Evolutionary conservation across 169 alveolate genomes (phyloP), one percentile per base, ranked within the genome.

Genomic region (Miamiensis avidus): DNA sequence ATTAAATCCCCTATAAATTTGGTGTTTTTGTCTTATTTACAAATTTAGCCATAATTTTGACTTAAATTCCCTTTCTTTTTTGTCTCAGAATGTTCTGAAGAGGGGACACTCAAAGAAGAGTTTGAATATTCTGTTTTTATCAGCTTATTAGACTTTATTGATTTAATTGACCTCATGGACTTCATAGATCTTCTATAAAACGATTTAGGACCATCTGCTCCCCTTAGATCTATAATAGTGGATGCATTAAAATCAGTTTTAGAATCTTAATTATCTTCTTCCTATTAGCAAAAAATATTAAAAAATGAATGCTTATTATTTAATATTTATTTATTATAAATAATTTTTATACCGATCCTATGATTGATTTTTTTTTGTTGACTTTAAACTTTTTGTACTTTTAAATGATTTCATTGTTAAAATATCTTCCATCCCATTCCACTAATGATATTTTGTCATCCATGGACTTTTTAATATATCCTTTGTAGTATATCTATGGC

Each of bases 401-500:
- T 49, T 49, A 49, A 49, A 49, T 11, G 69, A 49, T 20, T 49
- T 49, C 69, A 49, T 49, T 11, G 69, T 49, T 49, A 49, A 49
- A 49, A 49, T 49, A 49, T 49, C 69, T 11, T 49, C 69, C 20
- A 49, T 49, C 4, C 69, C 69, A 11, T 49, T 4, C 69, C 69
- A 49, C 20, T 49, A 20, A 20, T 49, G 69, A 49, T 49, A 49
- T 49, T 49, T 4, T 11, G 69, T 49, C 69, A 49, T 49, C 69
- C 69, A 49, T 20, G 69, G 69, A 49, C 69, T 49, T 20, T 79
- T 79, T 64, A 79, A 64, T 49, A 79, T 79, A 0, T 79, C 76
- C 1, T 79, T 49, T 31, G 64, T 29, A 16, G 34, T 31, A 79
- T 79, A 79, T 79, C 84, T 79, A 33, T 79, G 34, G 27, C 29